A percentile compares a stretch with the other conserved stretches of the same genome.
Conservation (phyloP, 1,284 basidiomycete genomes). For the Moesziomyces globuligerus region DNA sequence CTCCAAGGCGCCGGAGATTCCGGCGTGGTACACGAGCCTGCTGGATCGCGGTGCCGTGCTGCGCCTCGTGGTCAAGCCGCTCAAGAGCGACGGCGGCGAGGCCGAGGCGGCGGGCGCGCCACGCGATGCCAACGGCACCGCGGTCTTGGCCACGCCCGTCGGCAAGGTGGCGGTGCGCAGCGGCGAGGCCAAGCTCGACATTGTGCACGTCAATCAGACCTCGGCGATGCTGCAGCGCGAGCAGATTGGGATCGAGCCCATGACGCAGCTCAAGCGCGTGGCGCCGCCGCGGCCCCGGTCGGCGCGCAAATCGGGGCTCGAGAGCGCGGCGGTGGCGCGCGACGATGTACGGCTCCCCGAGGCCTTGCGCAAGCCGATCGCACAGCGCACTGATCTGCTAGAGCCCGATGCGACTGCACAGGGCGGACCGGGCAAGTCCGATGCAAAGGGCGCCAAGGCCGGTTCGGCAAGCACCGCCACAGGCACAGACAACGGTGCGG, state of each 20-base stretch:
- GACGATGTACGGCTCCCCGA: constrained; percentile 31
- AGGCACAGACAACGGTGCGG: background rate
- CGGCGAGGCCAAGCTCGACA: constrained; percentile 40
- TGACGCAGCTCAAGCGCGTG: constrained; percentile 38
- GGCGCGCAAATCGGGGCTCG: constrained; percentile 24
- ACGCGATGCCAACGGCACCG: constrained; percentile 6
- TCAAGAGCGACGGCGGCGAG: constrained; percentile 16
- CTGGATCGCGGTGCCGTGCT: constrained; percentile 48
- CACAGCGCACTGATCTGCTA: constrained; percentile 19
- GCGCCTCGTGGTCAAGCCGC: constrained; percentile 39
- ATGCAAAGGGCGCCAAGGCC: constrained; percentile 4
- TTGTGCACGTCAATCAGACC: constrained; percentile 60
- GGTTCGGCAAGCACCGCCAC: background rate
- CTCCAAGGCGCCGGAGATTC: constrained; percentile 36
- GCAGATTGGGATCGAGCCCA: constrained; percentile 39
- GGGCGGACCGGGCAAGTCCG: background rate
- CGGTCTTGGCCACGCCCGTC: constrained; percentile 26
- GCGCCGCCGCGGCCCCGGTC: constrained; percentile 27
- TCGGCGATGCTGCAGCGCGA: constrained; percentile 62
- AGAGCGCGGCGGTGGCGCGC: background rate
- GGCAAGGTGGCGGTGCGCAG: constrained; percentile 42
- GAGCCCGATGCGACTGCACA: background rate
- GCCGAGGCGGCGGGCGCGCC: constrained; percentile 3
- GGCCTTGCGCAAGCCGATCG: constrained; percentile 28
- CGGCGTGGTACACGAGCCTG: constrained; percentile 45